Conservation (phyloP, 129 eudicot species). For the Heracleum sosnowskyi region DNA sequence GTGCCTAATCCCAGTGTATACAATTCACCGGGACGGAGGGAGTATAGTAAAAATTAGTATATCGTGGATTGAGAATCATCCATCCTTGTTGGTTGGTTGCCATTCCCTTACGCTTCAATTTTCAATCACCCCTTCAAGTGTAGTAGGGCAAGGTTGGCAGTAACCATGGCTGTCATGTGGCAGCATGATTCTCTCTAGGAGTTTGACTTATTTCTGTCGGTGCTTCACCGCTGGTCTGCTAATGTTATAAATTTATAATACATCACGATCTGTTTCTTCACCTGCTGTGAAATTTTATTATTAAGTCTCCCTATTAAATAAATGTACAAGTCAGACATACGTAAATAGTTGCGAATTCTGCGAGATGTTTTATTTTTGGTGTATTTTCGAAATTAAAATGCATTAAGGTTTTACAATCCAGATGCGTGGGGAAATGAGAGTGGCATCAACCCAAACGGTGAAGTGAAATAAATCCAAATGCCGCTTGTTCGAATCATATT, state of each 20-base stretch:
- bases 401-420: too few relatives aligned
- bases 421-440: too few relatives aligned
- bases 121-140: neutral
- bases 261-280: neutral
- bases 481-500: neutral
- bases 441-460: neutral
- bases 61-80: neutral
- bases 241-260: neutral
- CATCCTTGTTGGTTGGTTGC: neutral
- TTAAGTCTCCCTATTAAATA: too few relatives aligned
- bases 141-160: neutral
- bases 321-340: too few relatives aligned
- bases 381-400: too few relatives aligned
- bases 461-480: neutral
- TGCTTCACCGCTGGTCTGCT: neutral
- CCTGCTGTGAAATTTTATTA: too few relatives aligned
- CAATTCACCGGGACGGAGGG: too few relatives aligned
- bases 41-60: neutral
- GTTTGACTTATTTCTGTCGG: neutral
- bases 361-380: too few relatives aligned
- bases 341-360: too few relatives aligned
- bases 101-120: neutral
- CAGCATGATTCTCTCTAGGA: neutral
- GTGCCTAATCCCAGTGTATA: too few relatives aligned
- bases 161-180: neutral